Base-by-base conservation (phyloP, 371 early-diverging fungal species). In the Basidiobolus heterosporus region DNA sequence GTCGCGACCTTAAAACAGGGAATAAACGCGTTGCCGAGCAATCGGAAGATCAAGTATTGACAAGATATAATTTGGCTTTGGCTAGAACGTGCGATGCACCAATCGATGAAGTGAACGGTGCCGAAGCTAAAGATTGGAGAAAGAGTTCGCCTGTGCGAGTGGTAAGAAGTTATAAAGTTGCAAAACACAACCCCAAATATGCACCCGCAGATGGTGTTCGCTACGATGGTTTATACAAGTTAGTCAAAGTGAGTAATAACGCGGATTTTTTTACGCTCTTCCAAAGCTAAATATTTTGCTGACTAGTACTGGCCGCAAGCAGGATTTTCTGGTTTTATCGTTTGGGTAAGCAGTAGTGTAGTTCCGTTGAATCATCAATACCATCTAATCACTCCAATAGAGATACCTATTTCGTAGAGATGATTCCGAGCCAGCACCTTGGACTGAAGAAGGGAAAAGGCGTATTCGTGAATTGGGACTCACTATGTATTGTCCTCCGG, bases 181-280 rank as follows among this genome's bases (percentile, higher is more conserved):
- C 38, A 14, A 56, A 61, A 36, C 56, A 57, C 40, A 57, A 68
- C 30, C 64, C 70, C 1, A 53, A 60, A 14, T 75, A 52, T 51
- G 71, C 74, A 2, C 72, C 69, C 2, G 46, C 17, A 0, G 61
- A 64, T 36, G 75, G 80, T 0, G 56, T 67, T 22, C 66, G 82
- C 9, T 80, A 80, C 50, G 79, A 81, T 54, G 80, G 79, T 0
- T 17, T 77, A 7, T 80, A 81, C 54, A 78, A 76, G 35, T 24
- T 81, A 4, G 74, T 70, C 4, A 30, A 30, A 9, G 30, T 30
- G 9, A 9, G 30, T 30, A 60, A 59, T 42, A 42, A 42, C 17
- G 13, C 9, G 11, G 13, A 42, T 42, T 19, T 42, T 19, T n/a
- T 42, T 42, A n/a, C 13, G n/a, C 18, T 42, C 13, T 23, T 35